Evolutionary conservation across 1,139 yeast species (phyloP).

Genomic region (Debaryomyces fabryi): DNA sequence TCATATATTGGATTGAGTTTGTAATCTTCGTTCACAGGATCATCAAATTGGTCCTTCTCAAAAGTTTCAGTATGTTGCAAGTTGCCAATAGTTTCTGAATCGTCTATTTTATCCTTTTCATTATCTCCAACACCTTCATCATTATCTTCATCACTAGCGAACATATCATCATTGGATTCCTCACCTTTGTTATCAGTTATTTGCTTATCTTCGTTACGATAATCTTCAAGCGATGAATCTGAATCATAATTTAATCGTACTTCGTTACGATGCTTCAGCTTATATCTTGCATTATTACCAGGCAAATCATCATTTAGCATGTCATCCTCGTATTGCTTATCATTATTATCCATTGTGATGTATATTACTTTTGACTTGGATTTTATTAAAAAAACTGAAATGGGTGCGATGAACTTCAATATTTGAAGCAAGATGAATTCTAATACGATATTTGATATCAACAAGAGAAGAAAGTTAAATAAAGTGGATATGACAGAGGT

Average conservation of each 20-base stretch:
- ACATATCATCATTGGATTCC: constrained; percentile 40
- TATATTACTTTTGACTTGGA: not conserved
- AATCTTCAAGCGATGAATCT: constrained; percentile 32
- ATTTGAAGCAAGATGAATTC: not conserved
- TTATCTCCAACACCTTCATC: constrained; percentile 18
- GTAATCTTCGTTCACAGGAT: not conserved
- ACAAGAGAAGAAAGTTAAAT: constrained; percentile 7
- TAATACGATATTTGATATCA: not conserved
- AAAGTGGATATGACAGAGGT: constrained; percentile 14
- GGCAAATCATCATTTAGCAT: constrained; percentile 26
- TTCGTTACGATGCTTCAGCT: constrained; percentile 22
- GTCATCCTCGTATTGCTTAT: constrained; percentile 19
- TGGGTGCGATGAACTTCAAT: constrained; percentile 4
- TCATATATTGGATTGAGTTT: not conserved
- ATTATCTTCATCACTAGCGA: constrained; percentile 31
- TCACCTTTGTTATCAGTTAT: constrained; percentile 16
- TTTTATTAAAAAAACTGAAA: not conserved
- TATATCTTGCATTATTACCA: constrained; percentile 27
- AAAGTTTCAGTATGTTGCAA: not conserved
- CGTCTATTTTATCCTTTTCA: constrained; percentile 8
- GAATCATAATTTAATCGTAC: constrained; percentile 35
- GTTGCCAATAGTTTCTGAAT: not conserved
- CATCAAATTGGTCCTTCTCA: constrained; percentile 7
- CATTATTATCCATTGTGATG: constrained; percentile 7
- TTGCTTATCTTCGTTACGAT: constrained; percentile 11